phyloP scores from a whole-genome alignment of 352 stramenopile species.

The Chrysophaeum taylorii region DNA sequence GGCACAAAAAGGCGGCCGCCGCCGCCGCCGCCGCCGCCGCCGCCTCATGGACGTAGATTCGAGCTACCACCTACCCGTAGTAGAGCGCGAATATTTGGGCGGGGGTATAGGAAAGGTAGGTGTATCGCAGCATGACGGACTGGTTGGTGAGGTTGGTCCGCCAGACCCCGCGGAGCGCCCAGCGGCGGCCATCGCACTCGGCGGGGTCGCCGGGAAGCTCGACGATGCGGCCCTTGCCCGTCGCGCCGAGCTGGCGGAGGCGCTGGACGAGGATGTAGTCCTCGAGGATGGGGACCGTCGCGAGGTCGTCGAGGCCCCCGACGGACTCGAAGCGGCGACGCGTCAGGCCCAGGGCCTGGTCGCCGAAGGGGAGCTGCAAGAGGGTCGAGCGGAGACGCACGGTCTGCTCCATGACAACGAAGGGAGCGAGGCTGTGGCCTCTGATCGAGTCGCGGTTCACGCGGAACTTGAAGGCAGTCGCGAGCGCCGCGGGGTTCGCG shows the following conservation, averaged over 20 bases:
- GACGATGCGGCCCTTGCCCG: background rate
- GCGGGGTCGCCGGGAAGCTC: background rate
- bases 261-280: background rate
- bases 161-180: background rate
- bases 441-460: background rate
- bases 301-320: conserved; percentile 1
- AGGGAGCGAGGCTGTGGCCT: background rate
- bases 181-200: background rate
- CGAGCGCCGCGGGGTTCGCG: background rate
- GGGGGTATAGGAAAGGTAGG: background rate
- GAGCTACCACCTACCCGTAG: no score
- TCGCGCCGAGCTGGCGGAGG: background rate
- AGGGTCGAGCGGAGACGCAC: background rate
- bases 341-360: background rate
- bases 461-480: background rate
- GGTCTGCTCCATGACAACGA: background rate
- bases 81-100: background rate
- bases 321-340: background rate
- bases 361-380: conserved; percentile 7
- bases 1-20: no score
- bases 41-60: no score
- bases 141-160: conserved; percentile 5
- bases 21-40: no score
- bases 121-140: background rate
- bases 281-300: background rate